Conservation (phyloP, 1,139 yeast species). For the Chernovozyma sophiae-reginae region DNA sequence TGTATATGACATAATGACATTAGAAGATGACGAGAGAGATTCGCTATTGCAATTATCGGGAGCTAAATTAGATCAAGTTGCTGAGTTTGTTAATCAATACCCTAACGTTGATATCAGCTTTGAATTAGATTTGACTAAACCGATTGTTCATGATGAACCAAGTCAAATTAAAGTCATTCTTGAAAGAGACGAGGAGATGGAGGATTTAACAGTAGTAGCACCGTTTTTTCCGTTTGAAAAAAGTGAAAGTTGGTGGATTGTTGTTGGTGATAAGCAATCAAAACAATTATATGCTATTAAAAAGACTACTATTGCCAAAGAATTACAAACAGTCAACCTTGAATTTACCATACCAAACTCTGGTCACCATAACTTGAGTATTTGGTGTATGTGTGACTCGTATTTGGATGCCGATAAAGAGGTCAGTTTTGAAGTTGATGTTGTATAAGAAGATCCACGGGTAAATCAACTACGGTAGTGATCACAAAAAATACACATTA, state of each 20-base stretch:
- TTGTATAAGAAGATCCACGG: conserved; percentile 16
- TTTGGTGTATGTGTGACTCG: conserved; percentile 91
- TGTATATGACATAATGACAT: conserved; percentile 79
- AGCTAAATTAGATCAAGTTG: conserved; percentile 55
- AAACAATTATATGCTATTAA: conserved; percentile 72
- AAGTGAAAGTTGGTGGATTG: conserved; percentile 85
- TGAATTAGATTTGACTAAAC: conserved; percentile 38
- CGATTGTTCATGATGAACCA: conserved; percentile 40
- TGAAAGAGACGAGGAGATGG: conserved; percentile 73
- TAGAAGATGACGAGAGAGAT: conserved; percentile 77
- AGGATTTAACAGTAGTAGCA: conserved; percentile 57
- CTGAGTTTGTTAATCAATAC: conserved; percentile 82
- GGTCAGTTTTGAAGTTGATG: conserved; percentile 48
- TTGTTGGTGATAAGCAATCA: conserved; percentile 62
- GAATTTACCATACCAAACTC: conserved; percentile 55
- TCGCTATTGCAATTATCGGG: conserved; percentile 55
- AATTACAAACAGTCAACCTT: conserved; percentile 49
- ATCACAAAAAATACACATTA: too few relatives aligned
- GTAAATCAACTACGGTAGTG: too few relatives aligned
- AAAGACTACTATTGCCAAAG: conserved; percentile 53
- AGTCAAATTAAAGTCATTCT: conserved; percentile 49
- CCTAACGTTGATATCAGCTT: conserved; percentile 79
- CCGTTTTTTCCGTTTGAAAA: conserved; percentile 54
- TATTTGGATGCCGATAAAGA: conserved; percentile 91
- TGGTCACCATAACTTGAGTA: conserved; percentile 58